These are phyloP conservation scores for Quillaja saponaria DNA, from an alignment of 306 rosid species.

Conservation along the genomic window DNA sequence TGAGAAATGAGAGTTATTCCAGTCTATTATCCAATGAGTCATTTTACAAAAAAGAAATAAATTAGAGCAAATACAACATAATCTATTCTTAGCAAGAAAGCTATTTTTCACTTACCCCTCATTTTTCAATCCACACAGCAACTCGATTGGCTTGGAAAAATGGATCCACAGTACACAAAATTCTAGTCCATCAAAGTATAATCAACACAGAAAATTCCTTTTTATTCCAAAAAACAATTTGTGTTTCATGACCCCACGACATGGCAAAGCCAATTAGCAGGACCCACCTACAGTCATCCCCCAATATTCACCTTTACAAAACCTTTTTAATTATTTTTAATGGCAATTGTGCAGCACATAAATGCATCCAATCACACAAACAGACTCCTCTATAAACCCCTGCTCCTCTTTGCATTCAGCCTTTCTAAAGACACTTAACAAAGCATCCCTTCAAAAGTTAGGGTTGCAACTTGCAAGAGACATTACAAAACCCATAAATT, in stretches of 20 bases:
- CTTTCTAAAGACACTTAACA: slow-evolving; percentile 51
- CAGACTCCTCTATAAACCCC: slow-evolving; percentile 35
- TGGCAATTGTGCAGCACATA: slow-evolving; percentile 54
- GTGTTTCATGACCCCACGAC: slow-evolving; percentile 41
- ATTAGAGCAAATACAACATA: too few relatives aligned
- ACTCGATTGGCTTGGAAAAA: slow-evolving; percentile 1
- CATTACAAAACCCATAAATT: slow-evolving; percentile 32
- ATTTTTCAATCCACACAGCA: background rate
- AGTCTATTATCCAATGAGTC: too few relatives aligned
- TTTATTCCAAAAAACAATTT: slow-evolving; percentile 39
- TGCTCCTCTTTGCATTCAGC: slow-evolving; percentile 36
- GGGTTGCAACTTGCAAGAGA: slow-evolving; percentile 45
- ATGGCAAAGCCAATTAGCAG: slow-evolving; percentile 35
- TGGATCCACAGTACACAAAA: slow-evolving; percentile 4
- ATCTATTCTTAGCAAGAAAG: background rate
- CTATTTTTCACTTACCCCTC: background rate
- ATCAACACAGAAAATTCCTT: slow-evolving; percentile 27
- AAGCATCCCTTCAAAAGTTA: slow-evolving; percentile 48
- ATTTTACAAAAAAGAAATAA: too few relatives aligned
- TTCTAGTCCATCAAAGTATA: slow-evolving; percentile 17
- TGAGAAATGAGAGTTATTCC: too few relatives aligned
- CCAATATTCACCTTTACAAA: slow-evolving; percentile 45
- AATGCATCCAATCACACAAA: slow-evolving; percentile 56
- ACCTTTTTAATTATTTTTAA: slow-evolving; percentile 46
- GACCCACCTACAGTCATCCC: slow-evolving; percentile 44